Conservation (phyloP, 306 rosid genomes). For the Astragalus glycyphyllos region DNA sequence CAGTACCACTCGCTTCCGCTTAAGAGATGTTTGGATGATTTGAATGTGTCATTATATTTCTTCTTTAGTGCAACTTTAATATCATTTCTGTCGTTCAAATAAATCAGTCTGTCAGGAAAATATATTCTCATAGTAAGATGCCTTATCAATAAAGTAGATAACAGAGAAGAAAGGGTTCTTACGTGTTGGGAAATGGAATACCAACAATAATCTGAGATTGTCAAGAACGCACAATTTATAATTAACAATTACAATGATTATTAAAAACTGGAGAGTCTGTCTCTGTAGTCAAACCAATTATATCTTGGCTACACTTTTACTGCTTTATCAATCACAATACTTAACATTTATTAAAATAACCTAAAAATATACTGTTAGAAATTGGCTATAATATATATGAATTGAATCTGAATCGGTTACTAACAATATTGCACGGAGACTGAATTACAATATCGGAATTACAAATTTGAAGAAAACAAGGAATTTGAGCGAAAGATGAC, state of each 20-base stretch:
- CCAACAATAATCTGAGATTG: constrained; percentile 91
- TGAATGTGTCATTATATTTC: constrained; percentile 83
- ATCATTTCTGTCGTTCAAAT: constrained; percentile 66
- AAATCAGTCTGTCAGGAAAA: constrained; percentile 49
- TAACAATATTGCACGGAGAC: too few species aligned
- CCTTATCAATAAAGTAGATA: constrained; percentile 30
- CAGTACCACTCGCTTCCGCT: constrained; percentile 94
- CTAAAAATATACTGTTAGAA: constrained; percentile 13
- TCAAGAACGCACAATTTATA: constrained; percentile 57
- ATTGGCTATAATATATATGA: too few species aligned
- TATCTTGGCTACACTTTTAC: constrained; percentile 22
- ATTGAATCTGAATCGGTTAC: too few species aligned
- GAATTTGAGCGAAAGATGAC: too few species aligned
- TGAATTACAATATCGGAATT: too few species aligned
- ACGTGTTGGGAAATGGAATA: constrained; percentile 95
- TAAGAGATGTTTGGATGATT: constrained; percentile 72
- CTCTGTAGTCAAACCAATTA: constrained; percentile 32
- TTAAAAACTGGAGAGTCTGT: constrained; percentile 12
- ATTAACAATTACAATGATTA: constrained; percentile 27
- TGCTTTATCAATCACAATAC: neutral
- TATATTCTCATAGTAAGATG: neutral
- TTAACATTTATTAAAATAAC: constrained; percentile 25
- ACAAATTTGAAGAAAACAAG: too few species aligned
- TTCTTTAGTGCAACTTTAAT: constrained; percentile 78
- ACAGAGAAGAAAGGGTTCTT: constrained; percentile 52